These are phyloP conservation scores for Nectriaceae sp. DNA, from an alignment of 2,329 filamentous ascomycete genomes.

Conservation along the genomic window DNA sequence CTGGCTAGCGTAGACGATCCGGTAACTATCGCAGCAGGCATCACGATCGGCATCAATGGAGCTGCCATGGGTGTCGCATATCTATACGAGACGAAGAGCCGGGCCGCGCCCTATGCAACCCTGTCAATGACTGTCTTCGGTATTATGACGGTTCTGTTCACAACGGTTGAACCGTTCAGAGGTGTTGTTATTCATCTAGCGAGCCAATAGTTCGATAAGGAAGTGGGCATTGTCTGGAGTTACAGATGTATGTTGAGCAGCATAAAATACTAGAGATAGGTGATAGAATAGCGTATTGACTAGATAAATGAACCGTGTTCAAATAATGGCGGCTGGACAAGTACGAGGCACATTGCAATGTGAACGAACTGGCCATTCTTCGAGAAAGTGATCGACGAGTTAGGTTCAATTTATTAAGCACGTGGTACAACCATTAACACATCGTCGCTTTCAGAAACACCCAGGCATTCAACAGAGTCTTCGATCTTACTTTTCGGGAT, in stretches of 20 bases:
- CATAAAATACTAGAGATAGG: not conserved
- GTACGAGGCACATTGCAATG: no score
- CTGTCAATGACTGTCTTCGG: constrained; percentile 61
- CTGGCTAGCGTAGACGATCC: constrained; percentile 25
- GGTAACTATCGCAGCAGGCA: constrained; percentile 49
- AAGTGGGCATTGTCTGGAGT: no score
- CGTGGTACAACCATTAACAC: no score
- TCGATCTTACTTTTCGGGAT: constrained; percentile 4
- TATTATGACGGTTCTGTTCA: constrained; percentile 56
- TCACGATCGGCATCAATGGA: constrained; percentile 58
- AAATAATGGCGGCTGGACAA: constrained; percentile 10
- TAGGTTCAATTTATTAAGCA: no score
- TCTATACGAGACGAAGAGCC: constrained; percentile 54
- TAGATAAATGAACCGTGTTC: constrained; percentile 5
- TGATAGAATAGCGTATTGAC: not conserved
- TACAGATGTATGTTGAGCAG: no score
- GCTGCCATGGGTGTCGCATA: constrained; percentile 62
- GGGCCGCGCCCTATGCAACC: constrained; percentile 56
- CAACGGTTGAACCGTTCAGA: constrained; percentile 49
- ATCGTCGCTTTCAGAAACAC: no score
- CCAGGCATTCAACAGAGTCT: constrained; percentile 7
- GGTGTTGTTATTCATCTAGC: constrained; percentile 38
- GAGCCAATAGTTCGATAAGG: constrained; percentile 17
- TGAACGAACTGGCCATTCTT: no score
- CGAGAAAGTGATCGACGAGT: no score